Base-by-base conservation (phyloP, 176 grass and related monocot species). In the Triticum turgidum region DNA sequence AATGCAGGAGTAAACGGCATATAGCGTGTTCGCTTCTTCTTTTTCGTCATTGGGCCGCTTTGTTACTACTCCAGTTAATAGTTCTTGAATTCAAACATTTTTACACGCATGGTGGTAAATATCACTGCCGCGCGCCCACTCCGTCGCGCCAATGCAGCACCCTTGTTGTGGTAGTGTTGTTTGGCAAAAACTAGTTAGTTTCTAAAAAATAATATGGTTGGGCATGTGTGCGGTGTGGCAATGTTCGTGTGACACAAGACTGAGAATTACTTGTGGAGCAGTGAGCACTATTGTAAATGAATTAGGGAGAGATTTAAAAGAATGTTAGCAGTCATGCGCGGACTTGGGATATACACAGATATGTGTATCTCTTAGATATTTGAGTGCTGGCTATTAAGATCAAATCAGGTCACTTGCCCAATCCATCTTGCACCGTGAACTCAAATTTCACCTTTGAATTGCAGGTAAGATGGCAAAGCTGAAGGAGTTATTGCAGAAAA, bases 401-500 rank as follows among this genome's bases (percentile, higher is more conserved):
- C 39, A 42, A 42, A 42, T 42, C 18, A 45, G 9, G 11, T 5
- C 45, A 35, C 6, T 39, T 22, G 2, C 11, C 45, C 18, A 20
- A 2, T 54, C 22, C 1, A 10, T 42, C 9, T 51, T 80, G 11
- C 9, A 35, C 14, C 35, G 13, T 66, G 25, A 13, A 18, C 56
- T 79, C 58, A 74, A 21, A 44, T 37, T 37, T 69, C 33, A 84
- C 15, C 4, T 85, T 86, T 75, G 51, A 34, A n/a, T 39, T 62
- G 86, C 82, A 97, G 95, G 69, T 82, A 91, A 82, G 41, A 91
- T 78, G 77, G 89, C 47, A 65, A 97, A 91, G 79, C 67, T 97
- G 14, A 89, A 84, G 61, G 87, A 92, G 44, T 75, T 97, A 35
- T 62, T 91, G 52, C 82, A 86, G 44, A 94, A 78, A 83, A 93